Conservation (phyloP, 768 basidiomycete genomes). For the Punctularia strigosozonata region DNA sequence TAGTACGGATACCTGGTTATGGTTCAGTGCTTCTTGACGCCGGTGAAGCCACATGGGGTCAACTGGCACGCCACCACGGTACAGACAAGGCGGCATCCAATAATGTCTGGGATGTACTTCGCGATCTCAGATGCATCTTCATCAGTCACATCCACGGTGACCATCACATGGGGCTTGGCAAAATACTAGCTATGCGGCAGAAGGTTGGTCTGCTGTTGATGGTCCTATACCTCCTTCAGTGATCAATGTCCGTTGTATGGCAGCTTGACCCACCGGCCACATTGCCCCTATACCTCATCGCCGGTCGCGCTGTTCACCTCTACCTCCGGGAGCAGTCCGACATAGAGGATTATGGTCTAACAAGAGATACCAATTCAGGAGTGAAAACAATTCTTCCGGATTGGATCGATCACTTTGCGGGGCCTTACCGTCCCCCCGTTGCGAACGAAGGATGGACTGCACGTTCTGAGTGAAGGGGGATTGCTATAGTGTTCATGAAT, state of each 20-base stretch:
- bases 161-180: constrained; percentile 78
- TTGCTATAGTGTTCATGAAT: too few relatives aligned
- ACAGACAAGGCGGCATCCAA: constrained; percentile 19
- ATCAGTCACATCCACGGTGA: constrained; percentile 89
- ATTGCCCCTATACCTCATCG: constrained; percentile 62
- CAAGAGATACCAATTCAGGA: constrained; percentile 23
- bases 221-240: too few relatives aligned
- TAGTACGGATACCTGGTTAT: constrained; percentile 60
- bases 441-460: too few relatives aligned
- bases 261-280: constrained; percentile 55
- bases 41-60: constrained; percentile 91
- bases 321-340: constrained; percentile 67
- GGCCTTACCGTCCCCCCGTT: too few relatives aligned
- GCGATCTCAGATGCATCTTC: constrained; percentile 70
- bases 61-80: constrained; percentile 72
- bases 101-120: constrained; percentile 46
- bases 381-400: constrained; percentile 43
- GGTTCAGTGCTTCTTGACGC: constrained; percentile 78
- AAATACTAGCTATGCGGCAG: constrained; percentile 59
- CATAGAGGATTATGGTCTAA: constrained; percentile 66
- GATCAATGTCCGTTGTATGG: neutral
- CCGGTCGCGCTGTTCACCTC: constrained; percentile 38
- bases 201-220: constrained; percentile 30
- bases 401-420: too few relatives aligned
- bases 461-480: too few relatives aligned